These are phyloP conservation scores for Penicillium nucicola DNA, from an alignment of 495 filamentous ascomycete species.

Conservation along the genomic window DNA sequence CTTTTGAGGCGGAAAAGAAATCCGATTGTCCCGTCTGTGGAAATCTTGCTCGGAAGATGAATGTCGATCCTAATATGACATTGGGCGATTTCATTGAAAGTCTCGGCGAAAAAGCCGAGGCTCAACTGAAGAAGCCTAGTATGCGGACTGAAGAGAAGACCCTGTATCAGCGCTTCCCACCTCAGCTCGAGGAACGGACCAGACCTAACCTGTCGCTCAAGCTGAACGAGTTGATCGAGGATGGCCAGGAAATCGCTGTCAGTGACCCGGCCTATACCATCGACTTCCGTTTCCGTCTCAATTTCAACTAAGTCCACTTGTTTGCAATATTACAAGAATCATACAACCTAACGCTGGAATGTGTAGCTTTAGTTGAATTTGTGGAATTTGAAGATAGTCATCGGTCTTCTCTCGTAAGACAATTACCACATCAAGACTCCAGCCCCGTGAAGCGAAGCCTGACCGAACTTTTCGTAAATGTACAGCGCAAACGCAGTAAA, in stretches of 20 bases:
- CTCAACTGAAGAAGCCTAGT: constrained; percentile 87
- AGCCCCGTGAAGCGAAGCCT: constrained; percentile 34
- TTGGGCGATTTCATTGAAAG: constrained; percentile 83
- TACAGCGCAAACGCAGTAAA: constrained; percentile 35
- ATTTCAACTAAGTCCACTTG: constrained; percentile 30
- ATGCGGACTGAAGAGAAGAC: constrained; percentile 77
- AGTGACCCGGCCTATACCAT: constrained; percentile 77
- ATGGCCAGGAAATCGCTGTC: constrained; percentile 74
- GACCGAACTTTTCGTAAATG: constrained; percentile 42
- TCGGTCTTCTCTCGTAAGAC: constrained; percentile 6
- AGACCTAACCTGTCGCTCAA: constrained; percentile 77
- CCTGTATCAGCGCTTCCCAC: constrained; percentile 84
- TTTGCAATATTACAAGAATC: not conserved
- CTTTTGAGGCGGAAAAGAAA: constrained; percentile 89
- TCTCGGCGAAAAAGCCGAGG: constrained; percentile 76
- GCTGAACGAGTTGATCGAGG: constrained; percentile 58
- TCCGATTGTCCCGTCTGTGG: constrained; percentile 94
- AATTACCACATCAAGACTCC: constrained; percentile 34
- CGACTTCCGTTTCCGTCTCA: constrained; percentile 67
- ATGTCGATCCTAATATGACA: constrained; percentile 67
- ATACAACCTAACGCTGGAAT: constrained; percentile 11
- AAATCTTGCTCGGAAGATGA: constrained; percentile 67
- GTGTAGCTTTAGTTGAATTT: constrained; percentile 21
- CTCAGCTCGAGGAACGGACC: constrained; percentile 76
- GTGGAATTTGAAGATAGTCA: constrained; percentile 19